Evolutionary conservation across 441 rosid species (phyloP).

Genomic region (Pelargonium fulgidum): DNA sequence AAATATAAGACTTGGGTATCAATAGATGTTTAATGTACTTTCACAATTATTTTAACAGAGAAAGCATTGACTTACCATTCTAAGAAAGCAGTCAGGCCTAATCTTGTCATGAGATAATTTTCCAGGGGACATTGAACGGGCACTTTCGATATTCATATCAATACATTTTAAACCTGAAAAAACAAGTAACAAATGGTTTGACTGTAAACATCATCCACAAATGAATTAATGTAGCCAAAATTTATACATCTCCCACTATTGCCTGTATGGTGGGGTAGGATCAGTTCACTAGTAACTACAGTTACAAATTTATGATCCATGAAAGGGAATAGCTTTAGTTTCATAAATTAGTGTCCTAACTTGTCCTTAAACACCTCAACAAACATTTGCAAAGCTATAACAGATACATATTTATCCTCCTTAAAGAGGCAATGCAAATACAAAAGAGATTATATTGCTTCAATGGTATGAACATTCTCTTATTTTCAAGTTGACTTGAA

Average conservation of each 20-base stretch:
- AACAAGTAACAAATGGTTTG: slow-evolving; percentile 5
- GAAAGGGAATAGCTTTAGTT: background rate
- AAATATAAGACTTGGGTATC: background rate
- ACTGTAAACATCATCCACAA: slow-evolving; percentile 7
- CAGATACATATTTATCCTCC: too few species aligned
- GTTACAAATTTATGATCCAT: background rate
- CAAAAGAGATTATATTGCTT: too few species aligned
- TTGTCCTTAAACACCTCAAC: background rate
- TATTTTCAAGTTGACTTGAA: too few species aligned
- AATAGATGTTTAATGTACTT: background rate
- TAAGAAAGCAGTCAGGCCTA: slow-evolving; percentile 73
- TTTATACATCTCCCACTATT: background rate
- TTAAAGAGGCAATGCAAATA: too few species aligned
- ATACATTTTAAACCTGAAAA: slow-evolving; percentile 37
- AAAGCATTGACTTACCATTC: slow-evolving; percentile 48
- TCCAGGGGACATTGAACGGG: slow-evolving; percentile 62
- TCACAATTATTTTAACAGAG: slow-evolving; percentile 8
- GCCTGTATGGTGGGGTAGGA: background rate
- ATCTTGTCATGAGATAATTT: slow-evolving; percentile 44
- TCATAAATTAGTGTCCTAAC: background rate
- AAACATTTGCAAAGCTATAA: too few species aligned
- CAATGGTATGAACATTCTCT: too few species aligned
- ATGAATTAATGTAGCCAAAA: background rate
- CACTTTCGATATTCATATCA: slow-evolving; percentile 44
- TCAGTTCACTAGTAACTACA: background rate